A percentile compares a stretch with the other conserved stretches of the same genome.
Evolutionary conservation across 495 filamentous ascomycete species (phyloP).

Genomic region (Penicillium coprophilum): DNA sequence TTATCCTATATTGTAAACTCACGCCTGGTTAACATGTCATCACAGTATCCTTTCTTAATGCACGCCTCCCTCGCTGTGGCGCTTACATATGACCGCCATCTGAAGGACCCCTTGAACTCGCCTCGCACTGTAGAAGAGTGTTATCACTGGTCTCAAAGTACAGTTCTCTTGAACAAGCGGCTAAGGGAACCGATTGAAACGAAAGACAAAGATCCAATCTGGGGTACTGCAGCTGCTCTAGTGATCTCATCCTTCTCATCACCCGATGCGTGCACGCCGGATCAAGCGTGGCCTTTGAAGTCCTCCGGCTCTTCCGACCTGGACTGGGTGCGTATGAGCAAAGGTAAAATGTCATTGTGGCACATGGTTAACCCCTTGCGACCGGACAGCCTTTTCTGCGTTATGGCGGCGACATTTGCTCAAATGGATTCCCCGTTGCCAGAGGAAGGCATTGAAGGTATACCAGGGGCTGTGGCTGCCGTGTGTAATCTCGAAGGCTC

Average conservation of each 20-base stretch:
- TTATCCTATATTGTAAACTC: neutral
- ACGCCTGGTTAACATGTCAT: neutral
- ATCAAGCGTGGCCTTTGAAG: neutral
- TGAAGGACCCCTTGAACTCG: slow-evolving; percentile 24
- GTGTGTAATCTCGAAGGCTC: neutral
- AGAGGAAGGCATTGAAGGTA: neutral
- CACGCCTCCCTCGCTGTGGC: slow-evolving; percentile 47
- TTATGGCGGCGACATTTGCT: neutral
- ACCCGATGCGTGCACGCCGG: neutral
- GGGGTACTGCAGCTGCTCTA: neutral
- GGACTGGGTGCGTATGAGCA: slow-evolving; percentile 45
- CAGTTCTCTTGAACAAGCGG: slow-evolving; percentile 36
- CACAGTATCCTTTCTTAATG: slow-evolving; percentile 48
- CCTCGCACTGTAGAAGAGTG: slow-evolving; percentile 39
- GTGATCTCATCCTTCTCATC: neutral
- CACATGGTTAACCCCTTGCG: slow-evolving; percentile 39
- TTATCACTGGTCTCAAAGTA: slow-evolving; percentile 46
- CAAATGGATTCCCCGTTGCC: neutral
- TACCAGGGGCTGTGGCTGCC: neutral
- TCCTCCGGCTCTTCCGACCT: slow-evolving; percentile 31
- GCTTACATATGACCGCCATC: slow-evolving; percentile 45
- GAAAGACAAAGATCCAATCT: slow-evolving; percentile 34
- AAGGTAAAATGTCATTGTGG: slow-evolving; percentile 48
- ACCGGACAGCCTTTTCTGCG: slow-evolving; percentile 24
- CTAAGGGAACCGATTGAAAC: slow-evolving; percentile 35